A percentile compares a stretch with the other conserved stretches of the same genome.
These are phyloP conservation scores for Ploettnerulaceae sp. DNA, from an alignment of 2,329 filamentous ascomycete species.

Conservation along the genomic window DNA sequence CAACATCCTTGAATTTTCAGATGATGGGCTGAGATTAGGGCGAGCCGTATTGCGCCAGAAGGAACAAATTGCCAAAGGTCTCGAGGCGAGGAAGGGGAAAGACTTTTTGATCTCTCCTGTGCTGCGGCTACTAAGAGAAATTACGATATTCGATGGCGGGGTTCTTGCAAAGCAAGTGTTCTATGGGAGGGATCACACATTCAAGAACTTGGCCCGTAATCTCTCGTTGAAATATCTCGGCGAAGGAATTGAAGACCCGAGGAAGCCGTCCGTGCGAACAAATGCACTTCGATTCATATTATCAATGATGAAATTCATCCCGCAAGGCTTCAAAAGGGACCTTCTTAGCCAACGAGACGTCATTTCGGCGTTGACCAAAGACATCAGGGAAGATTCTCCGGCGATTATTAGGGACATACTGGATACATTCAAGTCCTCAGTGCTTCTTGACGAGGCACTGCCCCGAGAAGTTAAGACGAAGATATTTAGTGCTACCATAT, in stretches of 20 bases:
- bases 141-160: slow-evolving; percentile 82
- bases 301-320: slow-evolving; percentile 72
- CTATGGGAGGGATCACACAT: slow-evolving; percentile 69
- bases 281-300: slow-evolving; percentile 80
- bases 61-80: slow-evolving; percentile 71
- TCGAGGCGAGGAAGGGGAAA: slow-evolving; percentile 76
- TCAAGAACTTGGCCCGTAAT: slow-evolving; percentile 75
- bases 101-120: slow-evolving; percentile 87
- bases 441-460: slow-evolving; percentile 72
- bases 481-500: slow-evolving; percentile 68
- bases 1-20: slow-evolving; percentile 64
- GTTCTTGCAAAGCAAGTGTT: slow-evolving; percentile 73
- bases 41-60: slow-evolving; percentile 76
- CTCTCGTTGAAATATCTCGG: slow-evolving; percentile 63
- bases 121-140: slow-evolving; percentile 77
- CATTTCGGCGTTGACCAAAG: slow-evolving; percentile 66
- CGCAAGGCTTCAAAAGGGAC: slow-evolving; percentile 72
- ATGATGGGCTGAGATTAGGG: slow-evolving; percentile 72
- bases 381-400: slow-evolving; percentile 72
- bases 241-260: slow-evolving; percentile 56
- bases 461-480: slow-evolving; percentile 68
- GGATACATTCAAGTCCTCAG: slow-evolving; percentile 60
- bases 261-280: slow-evolving; percentile 74
- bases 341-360: slow-evolving; percentile 71
- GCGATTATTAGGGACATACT: slow-evolving; percentile 72